Conservation (phyloP, 1,284 basidiomycete species). For the Tremellales sp. region DNA sequence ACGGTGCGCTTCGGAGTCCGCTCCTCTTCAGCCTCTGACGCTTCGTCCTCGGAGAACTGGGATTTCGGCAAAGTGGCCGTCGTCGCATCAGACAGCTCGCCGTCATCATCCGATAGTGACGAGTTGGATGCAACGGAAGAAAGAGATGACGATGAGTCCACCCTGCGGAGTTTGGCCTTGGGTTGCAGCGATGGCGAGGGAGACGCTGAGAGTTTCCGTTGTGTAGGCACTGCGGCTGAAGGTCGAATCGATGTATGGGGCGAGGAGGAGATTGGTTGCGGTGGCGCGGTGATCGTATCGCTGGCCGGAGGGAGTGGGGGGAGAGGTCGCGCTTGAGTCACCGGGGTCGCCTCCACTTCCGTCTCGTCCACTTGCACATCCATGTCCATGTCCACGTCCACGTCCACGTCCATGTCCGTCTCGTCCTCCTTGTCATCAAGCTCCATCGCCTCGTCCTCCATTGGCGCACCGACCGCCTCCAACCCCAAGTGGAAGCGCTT, state of each 20-base stretch:
- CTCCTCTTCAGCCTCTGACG: background rate
- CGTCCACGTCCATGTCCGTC: background rate
- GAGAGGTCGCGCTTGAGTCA: too few species aligned
- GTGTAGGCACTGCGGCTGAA: too few species aligned
- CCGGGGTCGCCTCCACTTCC: slow-evolving; percentile 5
- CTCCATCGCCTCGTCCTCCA: slow-evolving; percentile 10
- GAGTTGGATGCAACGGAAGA: slow-evolving; percentile 3
- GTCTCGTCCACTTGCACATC: background rate
- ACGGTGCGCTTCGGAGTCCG: background rate
- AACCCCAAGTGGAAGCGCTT: too few species aligned
- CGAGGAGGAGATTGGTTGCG: background rate
- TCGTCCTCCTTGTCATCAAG: slow-evolving; percentile 5
- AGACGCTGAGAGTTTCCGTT: background rate
- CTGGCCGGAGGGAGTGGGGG: background rate
- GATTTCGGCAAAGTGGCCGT: slow-evolving; percentile 30
- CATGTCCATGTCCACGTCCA: slow-evolving; percentile 1
- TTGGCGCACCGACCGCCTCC: too few species aligned
- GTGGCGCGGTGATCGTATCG: background rate
- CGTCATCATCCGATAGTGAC: slow-evolving; percentile 15
- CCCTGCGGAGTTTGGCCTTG: background rate
- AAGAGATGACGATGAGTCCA: slow-evolving; percentile 2
- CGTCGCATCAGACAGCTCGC: slow-evolving; percentile 34
- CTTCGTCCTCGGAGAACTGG: slow-evolving; percentile 14
- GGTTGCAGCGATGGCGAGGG: background rate
- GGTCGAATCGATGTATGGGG: too few species aligned